Base-by-base conservation (phyloP, 139 green algal genomes). In the Bryopsis sp. region DNA sequence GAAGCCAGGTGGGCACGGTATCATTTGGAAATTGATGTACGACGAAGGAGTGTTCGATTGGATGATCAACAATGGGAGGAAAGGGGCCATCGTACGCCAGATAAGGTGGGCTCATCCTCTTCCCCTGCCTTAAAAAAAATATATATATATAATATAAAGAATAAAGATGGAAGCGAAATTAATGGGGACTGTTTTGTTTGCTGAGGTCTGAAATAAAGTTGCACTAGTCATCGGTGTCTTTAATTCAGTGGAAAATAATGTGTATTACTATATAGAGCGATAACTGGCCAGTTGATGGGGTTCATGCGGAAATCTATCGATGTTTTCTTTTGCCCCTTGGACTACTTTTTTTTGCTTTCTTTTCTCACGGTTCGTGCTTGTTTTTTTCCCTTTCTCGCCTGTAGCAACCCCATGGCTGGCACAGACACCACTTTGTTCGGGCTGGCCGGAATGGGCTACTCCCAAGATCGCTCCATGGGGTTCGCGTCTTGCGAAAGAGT, bases 1-100 rank as follows among this genome's bases (percentile, higher is more conserved):
- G 72, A 97, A 97, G 79, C 94, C 94, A 3, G 94, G 94, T 28
- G 94, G 94, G 6, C 94, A 99, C 73, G 94, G 94, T 8, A 94
- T 89, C 38, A 95, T 99, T 66, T 99, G 94, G 94, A 99, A 99
- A 84, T 86, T 99, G 15, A 95, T 97, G 88, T 75, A 81, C 22
- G 94, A 99, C 75, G 70, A 91, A 64, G 92, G 89, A 22, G 78
- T 94, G 48, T 96, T 95, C 47, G 76, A 81, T 59, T 96, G 89
- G 89, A 75, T 96, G 34, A 31, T 67, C 15, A 19, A 31, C 6
- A 8, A 65, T 37, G 48, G 61, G 38, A 65, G 6, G 2, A 70
- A 82, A 69, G 86, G 86, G 1, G 88, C 83, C 0, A 70, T 96
- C 3, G 78, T 97, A 34, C 85, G 92, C 1, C 93, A 98, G 76